A percentile compares a stretch with the other conserved stretches of the same genome.
phyloP scores from a whole-genome alignment of 305 asterid species.

The Ajuga reptans region DNA sequence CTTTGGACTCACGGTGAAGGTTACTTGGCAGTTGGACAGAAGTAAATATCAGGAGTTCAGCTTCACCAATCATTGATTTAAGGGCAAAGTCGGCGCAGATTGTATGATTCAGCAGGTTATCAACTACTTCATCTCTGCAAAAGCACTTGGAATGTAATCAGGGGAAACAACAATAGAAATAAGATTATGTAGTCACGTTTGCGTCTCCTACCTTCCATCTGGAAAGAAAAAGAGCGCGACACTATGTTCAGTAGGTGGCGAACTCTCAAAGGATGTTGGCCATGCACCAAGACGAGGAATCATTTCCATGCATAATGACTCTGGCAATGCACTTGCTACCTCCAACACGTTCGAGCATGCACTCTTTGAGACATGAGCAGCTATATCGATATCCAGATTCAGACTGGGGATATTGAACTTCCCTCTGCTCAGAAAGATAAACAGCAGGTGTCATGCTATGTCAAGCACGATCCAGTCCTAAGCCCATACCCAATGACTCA shows the following conservation, averaged over 20 bases:
- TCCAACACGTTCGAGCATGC: constrained; percentile 31
- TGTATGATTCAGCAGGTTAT: constrained; percentile 32
- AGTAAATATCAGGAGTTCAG: constrained; percentile 48
- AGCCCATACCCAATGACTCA: no score
- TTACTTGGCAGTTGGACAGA: constrained; percentile 39
- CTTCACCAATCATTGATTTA: constrained; percentile 25
- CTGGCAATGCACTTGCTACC: constrained; percentile 35
- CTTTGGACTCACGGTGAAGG: constrained; percentile 37
- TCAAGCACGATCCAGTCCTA: no score
- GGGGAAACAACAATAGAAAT: background rate
- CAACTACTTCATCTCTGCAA: constrained; percentile 39
- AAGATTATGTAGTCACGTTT: background rate
- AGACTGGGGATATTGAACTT: constrained; percentile 32
- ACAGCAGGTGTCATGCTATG: no score
- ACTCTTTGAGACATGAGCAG: constrained; percentile 37
- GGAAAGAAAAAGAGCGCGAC: constrained; percentile 45
- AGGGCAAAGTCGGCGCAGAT: constrained; percentile 33
- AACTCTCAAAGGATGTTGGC: constrained; percentile 36
- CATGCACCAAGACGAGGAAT: constrained; percentile 34
- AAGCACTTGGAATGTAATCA: constrained; percentile 17
- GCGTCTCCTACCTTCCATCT: constrained; percentile 29
- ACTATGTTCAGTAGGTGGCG: constrained; percentile 39
- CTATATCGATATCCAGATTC: constrained; percentile 25
- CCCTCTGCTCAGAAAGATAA: constrained; percentile 37
- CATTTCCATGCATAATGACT: constrained; percentile 32